Percentiles rank a stretch among this genome's conserved stretches.
phyloP scores from a whole-genome alignment of 129 eudicot species.

The Logfia minima region DNA sequence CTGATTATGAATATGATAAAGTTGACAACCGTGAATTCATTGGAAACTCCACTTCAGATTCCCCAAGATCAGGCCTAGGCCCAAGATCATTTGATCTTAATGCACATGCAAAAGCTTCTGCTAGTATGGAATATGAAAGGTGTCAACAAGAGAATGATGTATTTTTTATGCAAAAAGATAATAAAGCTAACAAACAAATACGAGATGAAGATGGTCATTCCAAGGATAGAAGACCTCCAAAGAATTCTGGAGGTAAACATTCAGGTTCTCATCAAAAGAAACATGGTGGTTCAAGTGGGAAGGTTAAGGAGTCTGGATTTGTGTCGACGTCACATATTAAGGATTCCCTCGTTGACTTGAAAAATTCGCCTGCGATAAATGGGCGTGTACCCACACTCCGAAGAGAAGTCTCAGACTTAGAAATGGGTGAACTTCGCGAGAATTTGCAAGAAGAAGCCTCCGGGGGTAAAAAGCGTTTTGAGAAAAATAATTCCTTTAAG shows the following conservation, averaged over 20 bases:
- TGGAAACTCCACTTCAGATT: constrained; percentile 46
- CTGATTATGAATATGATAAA: constrained; percentile 44
- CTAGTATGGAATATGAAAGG: constrained; percentile 46
- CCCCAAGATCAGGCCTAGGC: constrained; percentile 45
- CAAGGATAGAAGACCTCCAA: constrained; percentile 50
- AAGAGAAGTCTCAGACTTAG: constrained; percentile 82
- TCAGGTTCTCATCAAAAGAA: constrained; percentile 48
- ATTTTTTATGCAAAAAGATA: constrained; percentile 9
- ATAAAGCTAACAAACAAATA: constrained; percentile 5
- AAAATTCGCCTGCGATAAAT: constrained; percentile 51
- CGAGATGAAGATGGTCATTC: constrained; percentile 31
- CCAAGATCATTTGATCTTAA: constrained; percentile 44
- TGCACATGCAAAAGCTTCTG: constrained; percentile 44
- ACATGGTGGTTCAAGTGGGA: constrained; percentile 39
- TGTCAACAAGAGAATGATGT: constrained; percentile 26
- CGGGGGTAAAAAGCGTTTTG: constrained; percentile 49
- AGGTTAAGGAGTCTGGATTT: constrained; percentile 44
- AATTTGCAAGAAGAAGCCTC: constrained; percentile 51
- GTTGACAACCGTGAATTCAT: constrained; percentile 31
- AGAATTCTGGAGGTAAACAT: constrained; percentile 45
- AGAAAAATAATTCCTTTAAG: constrained; percentile 61
- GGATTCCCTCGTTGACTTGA: constrained; percentile 37
- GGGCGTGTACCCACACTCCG: constrained; percentile 50
- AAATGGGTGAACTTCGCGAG: constrained; percentile 95
- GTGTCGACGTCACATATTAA: constrained; percentile 34